Conservation (phyloP, 192 early-diverging fungal species). For the Pilobolus umbonatus region DNA sequence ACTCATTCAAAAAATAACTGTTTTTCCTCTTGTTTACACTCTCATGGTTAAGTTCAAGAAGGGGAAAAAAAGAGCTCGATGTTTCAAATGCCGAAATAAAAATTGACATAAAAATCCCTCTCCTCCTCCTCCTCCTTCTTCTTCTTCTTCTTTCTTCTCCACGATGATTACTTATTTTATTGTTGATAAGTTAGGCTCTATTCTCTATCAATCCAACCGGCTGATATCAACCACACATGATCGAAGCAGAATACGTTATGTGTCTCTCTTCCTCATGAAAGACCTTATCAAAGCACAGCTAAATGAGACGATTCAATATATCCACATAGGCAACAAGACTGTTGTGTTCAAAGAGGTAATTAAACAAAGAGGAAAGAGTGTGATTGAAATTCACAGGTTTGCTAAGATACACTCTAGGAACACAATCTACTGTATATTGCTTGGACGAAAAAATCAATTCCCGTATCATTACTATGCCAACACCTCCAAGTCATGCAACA, state of each 20-base stretch:
- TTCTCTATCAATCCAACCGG: slow-evolving; percentile 17
- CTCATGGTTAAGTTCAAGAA: too few species aligned
- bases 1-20: too few species aligned
- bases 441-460: slow-evolving; percentile 19
- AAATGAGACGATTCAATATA: slow-evolving; percentile 23
- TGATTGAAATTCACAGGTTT: background rate
- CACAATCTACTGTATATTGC: slow-evolving; percentile 26
- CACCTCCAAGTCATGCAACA: slow-evolving; percentile 22
- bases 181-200: slow-evolving; percentile 16
- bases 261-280: slow-evolving; percentile 28
- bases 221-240: slow-evolving; percentile 8
- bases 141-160: background rate
- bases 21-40: too few species aligned
- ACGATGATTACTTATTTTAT: slow-evolving; percentile 27
- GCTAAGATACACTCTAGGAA: slow-evolving; percentile 4
- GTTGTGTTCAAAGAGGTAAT: slow-evolving; percentile 32
- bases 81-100: too few species aligned
- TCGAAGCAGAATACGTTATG: slow-evolving; percentile 17
- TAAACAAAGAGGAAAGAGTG: background rate
- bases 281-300: slow-evolving; percentile 29
- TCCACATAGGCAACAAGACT: slow-evolving; percentile 14
- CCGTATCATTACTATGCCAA: slow-evolving; percentile 14
- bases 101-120: too few species aligned
- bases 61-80: background rate
- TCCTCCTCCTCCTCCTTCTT: too few species aligned